Conservation (phyloP, 2,329 filamentous ascomycete genomes). For the Paecilomyces fulvus region DNA sequence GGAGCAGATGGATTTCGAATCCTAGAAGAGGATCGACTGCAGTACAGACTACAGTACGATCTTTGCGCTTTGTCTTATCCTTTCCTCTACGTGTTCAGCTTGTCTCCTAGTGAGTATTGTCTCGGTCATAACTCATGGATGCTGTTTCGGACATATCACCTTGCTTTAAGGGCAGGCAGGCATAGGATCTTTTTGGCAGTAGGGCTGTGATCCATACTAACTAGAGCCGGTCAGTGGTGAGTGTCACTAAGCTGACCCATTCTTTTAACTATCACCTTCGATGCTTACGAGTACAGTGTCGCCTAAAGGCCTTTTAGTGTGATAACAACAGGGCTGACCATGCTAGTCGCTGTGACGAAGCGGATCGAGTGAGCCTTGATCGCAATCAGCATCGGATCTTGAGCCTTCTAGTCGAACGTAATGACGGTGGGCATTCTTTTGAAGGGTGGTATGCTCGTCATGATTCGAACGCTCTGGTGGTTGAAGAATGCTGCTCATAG, state of each 20-base stretch:
- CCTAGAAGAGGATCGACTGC: neutral
- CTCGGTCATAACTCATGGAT: neutral
- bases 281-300: no score
- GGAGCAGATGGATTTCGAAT: neutral
- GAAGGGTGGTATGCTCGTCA: neutral
- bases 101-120: neutral
- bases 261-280: no score
- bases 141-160: neutral
- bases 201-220: no score
- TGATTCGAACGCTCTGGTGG: neutral
- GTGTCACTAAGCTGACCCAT: no score
- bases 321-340: neutral
- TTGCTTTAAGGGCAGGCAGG: neutral
- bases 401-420: neutral
- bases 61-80: neutral
- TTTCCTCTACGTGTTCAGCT: neutral
- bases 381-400: neutral
- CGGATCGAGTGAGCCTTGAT: neutral
- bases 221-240: no score
- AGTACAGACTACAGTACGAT: no score
- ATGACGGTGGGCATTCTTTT: neutral
- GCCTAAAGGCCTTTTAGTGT: neutral
- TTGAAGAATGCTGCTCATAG: neutral
- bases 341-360: neutral
- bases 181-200: no score